Evolutionary conservation across 1,284 basidiomycete genomes (phyloP).

Genomic region (Sphaerobolus stellatus): DNA sequence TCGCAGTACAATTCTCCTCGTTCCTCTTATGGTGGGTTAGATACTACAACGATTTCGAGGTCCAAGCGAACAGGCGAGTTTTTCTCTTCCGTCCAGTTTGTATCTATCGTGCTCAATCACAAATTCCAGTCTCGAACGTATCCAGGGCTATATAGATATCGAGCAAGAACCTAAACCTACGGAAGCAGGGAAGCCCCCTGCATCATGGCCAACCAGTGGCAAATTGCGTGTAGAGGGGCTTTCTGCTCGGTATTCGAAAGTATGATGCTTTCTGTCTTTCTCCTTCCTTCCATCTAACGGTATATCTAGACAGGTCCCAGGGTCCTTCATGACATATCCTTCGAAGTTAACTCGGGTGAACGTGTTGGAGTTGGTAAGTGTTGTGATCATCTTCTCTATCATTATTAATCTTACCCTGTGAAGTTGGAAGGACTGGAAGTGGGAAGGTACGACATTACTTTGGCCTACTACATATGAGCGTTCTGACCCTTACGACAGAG

Average conservation of each 20-base stretch:
- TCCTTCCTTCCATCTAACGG: constrained; percentile 22
- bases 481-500: no score
- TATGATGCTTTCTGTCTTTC: no score
- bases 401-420: no score
- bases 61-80: constrained; percentile 50
- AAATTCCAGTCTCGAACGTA: constrained; percentile 74
- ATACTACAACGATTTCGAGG: constrained; percentile 57
- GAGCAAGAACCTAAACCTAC: constrained; percentile 65
- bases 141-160: constrained; percentile 68
- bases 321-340: constrained; percentile 37
- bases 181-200: constrained; percentile 58
- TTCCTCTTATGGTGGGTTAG: constrained; percentile 32
- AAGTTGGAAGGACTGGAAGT: constrained; percentile 39
- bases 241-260: constrained; percentile 55
- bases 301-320: constrained; percentile 36
- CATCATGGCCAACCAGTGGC: constrained; percentile 78
- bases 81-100: constrained; percentile 23
- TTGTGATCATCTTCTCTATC: no score
- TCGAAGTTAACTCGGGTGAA: constrained; percentile 38
- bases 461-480: no score
- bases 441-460: constrained; percentile 44
- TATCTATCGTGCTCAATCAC: constrained; percentile 25
- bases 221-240: constrained; percentile 63
- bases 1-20: constrained; percentile 13
- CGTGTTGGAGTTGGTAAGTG: constrained; percentile 45